A percentile compares a stretch with the other conserved stretches of the same genome.
Conservation (phyloP, 345 rosid species). For the Lepidium africanum region DNA sequence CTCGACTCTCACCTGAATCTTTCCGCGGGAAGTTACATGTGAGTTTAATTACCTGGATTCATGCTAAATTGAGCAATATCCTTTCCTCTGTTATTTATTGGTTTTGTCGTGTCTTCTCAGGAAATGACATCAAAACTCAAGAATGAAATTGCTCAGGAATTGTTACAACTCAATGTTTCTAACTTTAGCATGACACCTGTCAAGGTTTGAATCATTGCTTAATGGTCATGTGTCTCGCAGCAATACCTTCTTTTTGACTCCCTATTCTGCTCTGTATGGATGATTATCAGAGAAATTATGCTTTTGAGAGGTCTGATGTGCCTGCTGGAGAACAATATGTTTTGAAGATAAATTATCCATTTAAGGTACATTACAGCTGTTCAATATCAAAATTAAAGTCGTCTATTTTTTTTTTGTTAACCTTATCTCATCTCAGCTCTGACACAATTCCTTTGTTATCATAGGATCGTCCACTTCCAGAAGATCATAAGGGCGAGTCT, state of each 20-base stretch:
- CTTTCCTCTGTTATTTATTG: constrained; percentile 6
- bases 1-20: constrained; percentile 46
- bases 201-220: constrained; percentile 53
- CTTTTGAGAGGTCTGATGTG: constrained; percentile 73
- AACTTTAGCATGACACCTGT: constrained; percentile 77
- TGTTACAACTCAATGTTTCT: constrained; percentile 67
- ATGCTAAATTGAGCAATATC: background rate
- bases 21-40: constrained; percentile 71
- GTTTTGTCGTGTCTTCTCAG: constrained; percentile 31
- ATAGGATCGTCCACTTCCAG: constrained; percentile 88
- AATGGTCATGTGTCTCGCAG: background rate
- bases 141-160: constrained; percentile 60
- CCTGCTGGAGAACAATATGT: constrained; percentile 79
- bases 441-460: constrained; percentile 1
- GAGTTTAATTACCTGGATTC: constrained; percentile 18
- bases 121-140: constrained; percentile 64
- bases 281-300: constrained; percentile 65
- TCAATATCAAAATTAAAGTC: background rate
- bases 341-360: constrained; percentile 82
- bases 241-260: constrained; percentile 8
- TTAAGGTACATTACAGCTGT: constrained; percentile 51
- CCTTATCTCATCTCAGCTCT: background rate
- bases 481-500: constrained; percentile 75
- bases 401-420: background rate
- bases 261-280: constrained; percentile 11